Base-by-base conservation (phyloP, 2,329 filamentous ascomycete species). In the Metarhizium robertsii region DNA sequence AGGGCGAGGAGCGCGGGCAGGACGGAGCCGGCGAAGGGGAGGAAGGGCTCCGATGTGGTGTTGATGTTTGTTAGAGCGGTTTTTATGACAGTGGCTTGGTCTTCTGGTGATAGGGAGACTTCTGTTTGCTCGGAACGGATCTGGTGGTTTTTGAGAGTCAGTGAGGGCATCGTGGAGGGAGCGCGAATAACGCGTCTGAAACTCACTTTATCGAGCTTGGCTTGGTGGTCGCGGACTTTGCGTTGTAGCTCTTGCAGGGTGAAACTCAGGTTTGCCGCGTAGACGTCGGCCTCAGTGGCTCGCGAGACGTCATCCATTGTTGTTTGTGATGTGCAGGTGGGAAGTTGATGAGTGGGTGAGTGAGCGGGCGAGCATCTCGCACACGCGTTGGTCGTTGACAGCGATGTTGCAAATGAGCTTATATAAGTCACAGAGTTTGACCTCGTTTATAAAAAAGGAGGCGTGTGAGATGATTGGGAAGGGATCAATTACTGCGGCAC, bases 1-100 rank as follows among this genome's bases (percentile, higher is more conserved):
- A 90, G 71, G 6, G 89, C 88, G 45, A 94, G 67, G 4, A 95
- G 74, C 6, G 85, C 82, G 3, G 88, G 87, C 6, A 94, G 70
- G 6, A 85, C 76, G 20, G 89, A 92, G 52, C 79, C 81, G 10
- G 81, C 73, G 29, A 78, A 75, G 2, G 89, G 88, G 25, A 92
- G 72, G 61, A 83, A 83, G 8, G 86, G 85, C 53, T 84, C 78
- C 14, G 79, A 76, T 47, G 79, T 73, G 46, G 79, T 73, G 13
- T 82, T 78, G 50, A 90, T 73, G 16, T 79, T 77, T 53, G 83
- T 78, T 62, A 91, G 90, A 3, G 87, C 87, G 52, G 76, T 72
- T 62, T 81, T 84, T 64, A 91, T 76, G 43, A 81, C 70, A 40
- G 60, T 61, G 16, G 65, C 62, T 52, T 71, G 68, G 20, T 61